phyloP scores from a whole-genome alignment of 1,284 basidiomycete species.

The Austroboletus novae-zelandiae region DNA sequence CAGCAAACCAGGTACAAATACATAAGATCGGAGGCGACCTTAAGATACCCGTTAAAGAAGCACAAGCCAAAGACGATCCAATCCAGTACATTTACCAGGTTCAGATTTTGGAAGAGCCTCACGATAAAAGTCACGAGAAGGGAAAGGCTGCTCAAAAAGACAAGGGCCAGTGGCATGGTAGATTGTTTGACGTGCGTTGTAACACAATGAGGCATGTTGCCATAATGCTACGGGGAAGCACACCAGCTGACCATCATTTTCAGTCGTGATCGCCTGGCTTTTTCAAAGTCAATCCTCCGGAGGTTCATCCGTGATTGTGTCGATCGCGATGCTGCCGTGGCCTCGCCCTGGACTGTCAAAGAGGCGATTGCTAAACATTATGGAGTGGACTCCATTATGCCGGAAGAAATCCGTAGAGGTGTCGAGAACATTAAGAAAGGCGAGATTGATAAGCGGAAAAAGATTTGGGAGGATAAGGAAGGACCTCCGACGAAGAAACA shows the following conservation, averaged over 20 bases:
- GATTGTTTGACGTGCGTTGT: conserved; percentile 80
- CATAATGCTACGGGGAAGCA: conserved; percentile 2
- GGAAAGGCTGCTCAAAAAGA: conserved; percentile 52
- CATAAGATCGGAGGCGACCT: conserved; percentile 83
- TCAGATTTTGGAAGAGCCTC: conserved; percentile 77
- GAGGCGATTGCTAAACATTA: conserved; percentile 79
- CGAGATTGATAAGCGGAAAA: conserved; percentile 87
- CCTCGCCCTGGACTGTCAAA: conserved; percentile 95
- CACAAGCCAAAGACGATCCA: conserved; percentile 75
- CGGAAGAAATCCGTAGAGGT: conserved; percentile 76
- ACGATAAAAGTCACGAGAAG: conserved; percentile 63
- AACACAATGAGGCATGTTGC: conserved; percentile 70
- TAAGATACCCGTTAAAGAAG: conserved; percentile 69
- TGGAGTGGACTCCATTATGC: conserved; percentile 81
- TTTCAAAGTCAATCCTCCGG: conserved; percentile 94
- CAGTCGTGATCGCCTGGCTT: conserved; percentile 91
- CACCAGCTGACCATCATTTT: conserved; percentile 4
- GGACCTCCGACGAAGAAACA: conserved; percentile 76
- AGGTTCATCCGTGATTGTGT: conserved; percentile 95
- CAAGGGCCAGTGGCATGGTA: conserved; percentile 56
- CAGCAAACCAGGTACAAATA: conserved; percentile 41
- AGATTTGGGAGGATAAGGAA: conserved; percentile 83
- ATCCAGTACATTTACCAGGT: conserved; percentile 85
- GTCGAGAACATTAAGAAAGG: conserved; percentile 81
- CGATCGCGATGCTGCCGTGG: conserved; percentile 85